A percentile compares a stretch with the other conserved stretches of the same genome.
Evolutionary conservation across 1,284 basidiomycete species (phyloP).

Genomic region (Ceratobasidium sp.): DNA sequence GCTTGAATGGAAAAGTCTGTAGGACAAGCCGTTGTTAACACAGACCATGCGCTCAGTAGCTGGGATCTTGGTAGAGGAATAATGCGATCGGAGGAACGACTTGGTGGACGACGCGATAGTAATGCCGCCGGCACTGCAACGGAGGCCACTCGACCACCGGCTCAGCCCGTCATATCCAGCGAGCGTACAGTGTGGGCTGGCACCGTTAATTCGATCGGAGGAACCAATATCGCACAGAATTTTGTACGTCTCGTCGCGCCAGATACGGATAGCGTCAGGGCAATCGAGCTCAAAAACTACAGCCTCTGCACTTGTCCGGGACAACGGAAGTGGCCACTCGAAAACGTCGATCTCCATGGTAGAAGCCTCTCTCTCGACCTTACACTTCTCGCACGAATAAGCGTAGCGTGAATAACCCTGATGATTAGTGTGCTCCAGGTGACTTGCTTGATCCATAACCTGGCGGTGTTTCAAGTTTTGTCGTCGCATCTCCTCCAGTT

Average conservation of each 20-base stretch:
- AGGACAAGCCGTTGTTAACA: constrained; percentile 58
- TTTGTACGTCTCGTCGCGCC: constrained; percentile 62
- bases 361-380: constrained; percentile 50
- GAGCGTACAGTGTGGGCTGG: background rate
- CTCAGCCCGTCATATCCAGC: background rate
- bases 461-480: constrained; percentile 45
- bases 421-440: background rate
- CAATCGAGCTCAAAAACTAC: constrained; percentile 64
- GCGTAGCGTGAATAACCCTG: background rate
- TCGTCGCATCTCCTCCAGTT: constrained; percentile 54
- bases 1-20: constrained; percentile 50
- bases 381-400: constrained; percentile 57
- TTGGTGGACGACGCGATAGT: constrained; percentile 61
- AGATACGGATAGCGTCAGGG: constrained; percentile 60
- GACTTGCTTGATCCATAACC: constrained; percentile 40
- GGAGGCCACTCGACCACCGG: background rate
- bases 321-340: constrained; percentile 66
- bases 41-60: constrained; percentile 51
- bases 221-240: constrained; percentile 51
- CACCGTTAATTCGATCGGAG: no score
- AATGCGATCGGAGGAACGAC: constrained; percentile 60
- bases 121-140: constrained; percentile 50
- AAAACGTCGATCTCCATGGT: constrained; percentile 58
- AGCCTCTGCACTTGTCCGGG: constrained; percentile 51
- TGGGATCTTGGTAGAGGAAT: constrained; percentile 56